phyloP scores from a whole-genome alignment of 179 eudicot genomes.

The Drosera spatulata region DNA sequence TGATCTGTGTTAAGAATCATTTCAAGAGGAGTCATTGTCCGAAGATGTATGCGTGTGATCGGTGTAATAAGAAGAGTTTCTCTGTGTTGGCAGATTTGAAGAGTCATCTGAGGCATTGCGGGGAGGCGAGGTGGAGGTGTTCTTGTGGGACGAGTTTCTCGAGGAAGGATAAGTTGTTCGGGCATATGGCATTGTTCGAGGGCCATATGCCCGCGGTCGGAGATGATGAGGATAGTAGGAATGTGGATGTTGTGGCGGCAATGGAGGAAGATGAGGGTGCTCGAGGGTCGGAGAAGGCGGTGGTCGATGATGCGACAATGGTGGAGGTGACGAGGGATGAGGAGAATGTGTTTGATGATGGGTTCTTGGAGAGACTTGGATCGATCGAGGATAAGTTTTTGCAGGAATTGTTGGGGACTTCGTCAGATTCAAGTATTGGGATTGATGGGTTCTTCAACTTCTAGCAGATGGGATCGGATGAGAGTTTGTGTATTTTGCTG shows the following conservation, averaged over 20 bases:
- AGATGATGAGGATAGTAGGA: not conserved
- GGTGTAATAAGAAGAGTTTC: conserved; percentile 52
- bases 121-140: conserved; percentile 44
- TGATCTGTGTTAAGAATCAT: conserved; percentile 75
- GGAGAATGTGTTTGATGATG: conserved; percentile 7
- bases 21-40: conserved; percentile 82
- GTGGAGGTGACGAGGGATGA: not conserved
- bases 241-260: not conserved
- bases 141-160: conserved; percentile 67
- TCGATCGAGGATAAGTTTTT: conserved; percentile 1
- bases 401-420: conserved; percentile 4
- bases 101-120: conserved; percentile 62
- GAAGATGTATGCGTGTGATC: conserved; percentile 47
- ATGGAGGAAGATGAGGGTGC: conserved; percentile 5
- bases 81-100: conserved; percentile 59
- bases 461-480: not conserved
- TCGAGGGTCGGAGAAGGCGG: not conserved
- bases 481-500: not conserved
- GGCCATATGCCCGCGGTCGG: conserved; percentile 60
- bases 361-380: conserved; percentile 4
- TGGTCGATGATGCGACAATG: not conserved
- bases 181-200: conserved; percentile 56
- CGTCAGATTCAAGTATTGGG: not conserved
- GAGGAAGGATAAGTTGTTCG: conserved; percentile 71
- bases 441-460: conserved; percentile 7